Evolutionary conservation across 2,329 filamentous ascomycete genomes (phyloP).

Genomic region (Aspergillus novofumigatus): DNA sequence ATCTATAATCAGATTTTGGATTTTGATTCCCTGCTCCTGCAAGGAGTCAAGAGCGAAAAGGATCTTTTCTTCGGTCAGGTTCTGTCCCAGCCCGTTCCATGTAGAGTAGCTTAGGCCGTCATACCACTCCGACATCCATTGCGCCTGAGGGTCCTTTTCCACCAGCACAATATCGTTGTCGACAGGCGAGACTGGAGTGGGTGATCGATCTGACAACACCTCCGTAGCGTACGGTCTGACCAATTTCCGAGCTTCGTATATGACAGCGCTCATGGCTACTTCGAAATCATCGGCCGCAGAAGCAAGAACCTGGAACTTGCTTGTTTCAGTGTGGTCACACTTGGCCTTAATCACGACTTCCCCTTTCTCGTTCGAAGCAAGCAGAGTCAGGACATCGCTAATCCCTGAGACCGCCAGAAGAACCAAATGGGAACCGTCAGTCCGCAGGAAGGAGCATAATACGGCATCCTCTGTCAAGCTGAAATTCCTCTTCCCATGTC

Average conservation of each 20-base stretch:
- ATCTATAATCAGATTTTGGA: constrained; percentile 88
- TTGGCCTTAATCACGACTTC: constrained; percentile 64
- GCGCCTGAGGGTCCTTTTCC: constrained; percentile 39
- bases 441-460: constrained; percentile 70
- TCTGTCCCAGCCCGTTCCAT: constrained; percentile 88
- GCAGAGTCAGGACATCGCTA: constrained; percentile 64
- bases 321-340: constrained; percentile 61
- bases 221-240: constrained; percentile 37
- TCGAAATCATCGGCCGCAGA: constrained; percentile 71
- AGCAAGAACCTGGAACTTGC: constrained; percentile 61
- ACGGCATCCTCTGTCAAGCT: constrained; percentile 72
- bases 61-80: constrained; percentile 76
- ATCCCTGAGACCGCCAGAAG: constrained; percentile 74
- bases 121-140: constrained; percentile 83
- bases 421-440: constrained; percentile 69
- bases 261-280: constrained; percentile 69
- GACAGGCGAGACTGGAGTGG: constrained; percentile 26
- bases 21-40: constrained; percentile 65
- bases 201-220: constrained; percentile 5
- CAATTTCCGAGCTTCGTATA: constrained; percentile 79
- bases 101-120: constrained; percentile 94
- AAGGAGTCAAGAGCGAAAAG: constrained; percentile 69
- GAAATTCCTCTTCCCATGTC: constrained; percentile 69
- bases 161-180: constrained; percentile 41
- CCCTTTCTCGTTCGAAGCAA: constrained; percentile 63